These are phyloP conservation scores for Neobulgaria alba DNA, from an alignment of 2,329 filamentous ascomycete species.

Conservation along the genomic window DNA sequence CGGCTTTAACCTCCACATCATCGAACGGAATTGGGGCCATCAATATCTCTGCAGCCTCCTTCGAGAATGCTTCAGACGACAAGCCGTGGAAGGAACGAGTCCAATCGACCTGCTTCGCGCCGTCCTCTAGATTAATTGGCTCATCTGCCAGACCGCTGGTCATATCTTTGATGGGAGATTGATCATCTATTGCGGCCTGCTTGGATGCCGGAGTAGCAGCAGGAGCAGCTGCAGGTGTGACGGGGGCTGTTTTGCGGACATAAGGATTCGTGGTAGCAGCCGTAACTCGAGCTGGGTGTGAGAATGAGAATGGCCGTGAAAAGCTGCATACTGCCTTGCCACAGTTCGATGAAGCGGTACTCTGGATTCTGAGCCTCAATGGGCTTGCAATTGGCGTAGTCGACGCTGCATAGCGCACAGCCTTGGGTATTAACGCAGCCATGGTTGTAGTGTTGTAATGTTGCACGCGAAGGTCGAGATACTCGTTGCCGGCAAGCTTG, in stretches of 20 bases:
- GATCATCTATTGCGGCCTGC: conserved; percentile 44
- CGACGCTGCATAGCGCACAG: background rate
- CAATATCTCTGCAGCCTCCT: conserved; percentile 53
- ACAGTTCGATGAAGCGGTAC: background rate
- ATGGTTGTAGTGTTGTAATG: background rate
- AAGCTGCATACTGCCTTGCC: background rate
- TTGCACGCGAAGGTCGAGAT: background rate
- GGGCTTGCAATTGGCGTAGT: background rate
- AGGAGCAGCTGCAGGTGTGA: background rate
- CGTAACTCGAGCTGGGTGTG: background rate
- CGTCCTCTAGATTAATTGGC: conserved; percentile 37
- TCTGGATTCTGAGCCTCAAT: background rate
- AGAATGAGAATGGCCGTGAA: background rate
- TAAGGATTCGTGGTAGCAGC: background rate
- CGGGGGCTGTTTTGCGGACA: background rate
- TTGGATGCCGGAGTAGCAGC: conserved; percentile 3
- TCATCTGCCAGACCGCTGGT: conserved; percentile 43
- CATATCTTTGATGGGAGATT: conserved; percentile 31
- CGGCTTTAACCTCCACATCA: conserved; percentile 95
- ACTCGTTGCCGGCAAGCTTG: too few relatives aligned
- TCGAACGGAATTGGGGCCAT: conserved; percentile 54
- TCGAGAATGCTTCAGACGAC: conserved; percentile 52
- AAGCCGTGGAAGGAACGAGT: conserved; percentile 63
- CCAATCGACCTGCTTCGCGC: conserved; percentile 58
- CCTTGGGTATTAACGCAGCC: background rate